Percentiles rank a stretch among this genome's conserved stretches.
These are phyloP conservation scores for Stephania cephalantha DNA, from an alignment of 164 flowering plant genomes.

Conservation along the genomic window DNA sequence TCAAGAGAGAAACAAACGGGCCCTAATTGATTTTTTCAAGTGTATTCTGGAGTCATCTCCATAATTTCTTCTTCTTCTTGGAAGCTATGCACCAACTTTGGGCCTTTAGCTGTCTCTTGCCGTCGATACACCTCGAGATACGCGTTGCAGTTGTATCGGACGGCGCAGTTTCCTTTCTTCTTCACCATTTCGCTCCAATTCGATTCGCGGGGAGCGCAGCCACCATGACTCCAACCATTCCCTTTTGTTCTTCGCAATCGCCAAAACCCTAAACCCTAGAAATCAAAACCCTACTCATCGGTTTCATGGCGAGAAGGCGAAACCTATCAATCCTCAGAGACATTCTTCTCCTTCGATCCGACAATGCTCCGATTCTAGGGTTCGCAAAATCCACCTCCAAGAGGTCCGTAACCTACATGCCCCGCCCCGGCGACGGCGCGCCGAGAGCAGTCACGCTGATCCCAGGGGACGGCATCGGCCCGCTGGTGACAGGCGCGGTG, in stretches of 20 bases:
- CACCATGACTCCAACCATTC: not conserved
- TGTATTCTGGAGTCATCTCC: no score
- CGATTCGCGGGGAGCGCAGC: not conserved
- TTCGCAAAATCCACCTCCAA: not conserved
- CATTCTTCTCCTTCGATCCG: slow-evolving; percentile 4
- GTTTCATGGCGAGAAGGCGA: slow-evolving; percentile 31
- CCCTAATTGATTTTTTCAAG: no score
- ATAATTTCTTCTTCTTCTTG: no score
- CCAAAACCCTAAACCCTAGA: not conserved
- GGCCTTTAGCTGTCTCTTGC: no score
- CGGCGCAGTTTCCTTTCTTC: not conserved
- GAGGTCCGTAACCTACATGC: slow-evolving; percentile 82
- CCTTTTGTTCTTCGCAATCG: not conserved
- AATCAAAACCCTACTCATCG: not conserved
- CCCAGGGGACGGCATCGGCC: slow-evolving; percentile 86
- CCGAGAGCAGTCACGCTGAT: slow-evolving; percentile 72
- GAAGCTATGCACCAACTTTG: no score
- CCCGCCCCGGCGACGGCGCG: slow-evolving; percentile 82
- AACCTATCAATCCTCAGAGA: slow-evolving; percentile 26
- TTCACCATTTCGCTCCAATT: not conserved
- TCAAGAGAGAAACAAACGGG: no score
- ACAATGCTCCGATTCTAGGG: slow-evolving; percentile 5
- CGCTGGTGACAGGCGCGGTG: slow-evolving; percentile 72
- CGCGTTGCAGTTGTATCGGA: no score
- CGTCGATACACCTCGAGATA: no score